These are phyloP conservation scores for Candida awuae DNA, from an alignment of 805 yeast genomes.

Conservation along the genomic window DNA sequence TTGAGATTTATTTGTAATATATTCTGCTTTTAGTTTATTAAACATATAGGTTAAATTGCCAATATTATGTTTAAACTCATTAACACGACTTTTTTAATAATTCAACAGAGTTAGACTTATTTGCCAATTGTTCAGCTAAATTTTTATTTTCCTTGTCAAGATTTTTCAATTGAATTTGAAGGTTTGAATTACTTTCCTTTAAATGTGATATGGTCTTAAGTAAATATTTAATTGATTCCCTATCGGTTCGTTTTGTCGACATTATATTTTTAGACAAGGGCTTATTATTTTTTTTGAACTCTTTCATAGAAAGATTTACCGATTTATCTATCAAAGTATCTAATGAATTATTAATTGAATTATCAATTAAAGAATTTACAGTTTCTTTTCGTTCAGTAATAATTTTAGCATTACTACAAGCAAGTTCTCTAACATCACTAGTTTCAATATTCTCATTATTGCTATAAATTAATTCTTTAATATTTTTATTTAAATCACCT, in stretches of 20 bases:
- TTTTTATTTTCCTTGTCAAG: conserved; percentile 7
- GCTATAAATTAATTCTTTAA: no score
- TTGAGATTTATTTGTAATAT: not conserved
- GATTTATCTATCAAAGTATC: not conserved
- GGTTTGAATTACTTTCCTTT: conserved; percentile 7
- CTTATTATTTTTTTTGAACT: no score
- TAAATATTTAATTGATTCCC: conserved; percentile 17
- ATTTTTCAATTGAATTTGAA: conserved; percentile 9
- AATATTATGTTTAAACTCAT: conserved; percentile 7
- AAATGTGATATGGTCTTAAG: conserved; percentile 15
- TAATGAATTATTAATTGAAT: not conserved
- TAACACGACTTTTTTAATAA: conserved; percentile 10
- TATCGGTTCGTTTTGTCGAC: conserved; percentile 4
- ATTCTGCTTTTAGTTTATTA: conserved; percentile 6
- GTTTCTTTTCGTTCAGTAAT: not conserved
- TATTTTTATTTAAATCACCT: not conserved
- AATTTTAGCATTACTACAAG: not conserved
- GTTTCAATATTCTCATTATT: conserved; percentile 12
- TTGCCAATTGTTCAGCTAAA: conserved; percentile 5
- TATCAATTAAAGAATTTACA: not conserved
- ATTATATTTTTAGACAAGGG: not conserved
- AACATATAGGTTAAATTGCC: conserved; percentile 3
- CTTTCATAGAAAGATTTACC: no score
- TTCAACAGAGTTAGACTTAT: conserved; percentile 5
- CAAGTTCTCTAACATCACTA: conserved; percentile 8